Conservation (phyloP, 345 rosid species). For the Eucalyptus erythrocorys region DNA sequence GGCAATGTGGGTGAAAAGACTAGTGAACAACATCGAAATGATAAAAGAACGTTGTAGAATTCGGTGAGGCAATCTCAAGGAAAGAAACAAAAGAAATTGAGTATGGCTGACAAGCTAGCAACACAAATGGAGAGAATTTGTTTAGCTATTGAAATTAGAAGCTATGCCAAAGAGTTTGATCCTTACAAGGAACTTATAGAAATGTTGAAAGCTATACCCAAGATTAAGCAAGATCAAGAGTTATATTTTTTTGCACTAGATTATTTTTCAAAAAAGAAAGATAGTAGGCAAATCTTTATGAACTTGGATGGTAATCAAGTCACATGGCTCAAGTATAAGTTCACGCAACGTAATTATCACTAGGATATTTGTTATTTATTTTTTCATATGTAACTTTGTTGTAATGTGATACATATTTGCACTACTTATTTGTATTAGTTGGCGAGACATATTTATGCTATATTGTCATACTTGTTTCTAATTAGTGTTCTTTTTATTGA, state of each 20-base stretch:
- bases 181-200: too few species aligned
- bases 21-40: too few species aligned
- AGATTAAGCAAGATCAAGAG: not conserved
- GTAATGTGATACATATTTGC: not conserved
- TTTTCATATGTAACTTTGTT: too few species aligned
- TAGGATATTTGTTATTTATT: too few species aligned
- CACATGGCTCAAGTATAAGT: not conserved
- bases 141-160: too few species aligned
- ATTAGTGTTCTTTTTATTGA: too few species aligned
- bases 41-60: too few species aligned
- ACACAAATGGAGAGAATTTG: not conserved
- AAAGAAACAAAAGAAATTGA: not conserved
- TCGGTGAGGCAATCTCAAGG: not conserved
- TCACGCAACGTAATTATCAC: too few species aligned
- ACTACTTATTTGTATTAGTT: not conserved
- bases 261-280: too few species aligned
- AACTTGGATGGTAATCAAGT: not conserved
- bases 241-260: too few species aligned
- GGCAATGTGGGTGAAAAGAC: not conserved
- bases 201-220: fast-evolving
- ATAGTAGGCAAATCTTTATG: too few species aligned
- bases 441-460: not conserved
- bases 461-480: not conserved
- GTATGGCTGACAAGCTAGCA: not conserved
- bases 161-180: not conserved